These are phyloP conservation scores for Saccharomycopsis guyanensis DNA, from an alignment of 805 yeast species.

Conservation along the genomic window DNA sequence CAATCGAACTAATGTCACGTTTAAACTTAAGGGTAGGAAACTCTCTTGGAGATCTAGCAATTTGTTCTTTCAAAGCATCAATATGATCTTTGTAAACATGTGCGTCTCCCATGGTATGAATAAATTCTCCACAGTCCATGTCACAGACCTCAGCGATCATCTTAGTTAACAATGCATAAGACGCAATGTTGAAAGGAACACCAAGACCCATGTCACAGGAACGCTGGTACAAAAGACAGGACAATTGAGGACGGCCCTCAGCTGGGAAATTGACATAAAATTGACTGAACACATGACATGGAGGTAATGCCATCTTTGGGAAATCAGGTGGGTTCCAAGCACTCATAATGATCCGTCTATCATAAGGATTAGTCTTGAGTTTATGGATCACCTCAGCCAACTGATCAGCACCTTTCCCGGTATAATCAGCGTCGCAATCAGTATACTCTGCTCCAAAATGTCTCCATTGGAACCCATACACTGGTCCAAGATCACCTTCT, in stretches of 20 bases:
- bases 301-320: constrained; percentile 92
- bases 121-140: constrained; percentile 91
- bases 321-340: constrained; percentile 99
- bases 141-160: constrained; percentile 96
- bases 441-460: constrained; percentile 93
- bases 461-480: constrained; percentile 98
- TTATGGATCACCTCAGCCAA: constrained; percentile 70
- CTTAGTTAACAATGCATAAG: constrained; percentile 83
- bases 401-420: constrained; percentile 88
- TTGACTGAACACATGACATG: constrained; percentile 95
- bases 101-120: constrained; percentile 95
- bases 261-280: constrained; percentile 85
- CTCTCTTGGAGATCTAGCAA: constrained; percentile 60
- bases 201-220: constrained; percentile 99
- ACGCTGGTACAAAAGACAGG: constrained; percentile 89
- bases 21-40: constrained; percentile 77
- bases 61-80: constrained; percentile 80
- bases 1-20: constrained; percentile 63
- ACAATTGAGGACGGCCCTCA: constrained; percentile 54
- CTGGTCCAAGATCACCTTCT: constrained; percentile 96
- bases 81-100: constrained; percentile 92
- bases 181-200: constrained; percentile 96
- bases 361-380: constrained; percentile 83
- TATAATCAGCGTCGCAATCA: constrained; percentile 81
- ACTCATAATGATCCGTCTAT: constrained; percentile 85